phyloP scores from a whole-genome alignment of 768 basidiomycete genomes.

The Lentinus tigrinus region DNA sequence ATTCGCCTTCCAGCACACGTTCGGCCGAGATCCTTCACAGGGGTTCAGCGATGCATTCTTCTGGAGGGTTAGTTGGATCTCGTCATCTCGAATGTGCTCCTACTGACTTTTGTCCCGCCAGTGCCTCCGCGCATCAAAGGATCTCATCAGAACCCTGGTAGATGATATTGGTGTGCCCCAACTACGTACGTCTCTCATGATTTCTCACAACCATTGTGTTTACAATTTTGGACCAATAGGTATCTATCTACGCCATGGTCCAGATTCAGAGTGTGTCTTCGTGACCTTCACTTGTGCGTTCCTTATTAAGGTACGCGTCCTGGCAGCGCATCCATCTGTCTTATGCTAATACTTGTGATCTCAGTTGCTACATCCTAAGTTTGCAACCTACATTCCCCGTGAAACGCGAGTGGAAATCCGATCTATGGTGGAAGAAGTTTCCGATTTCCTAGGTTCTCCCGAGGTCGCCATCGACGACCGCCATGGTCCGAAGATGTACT shows the following conservation, averaged over 20 bases:
- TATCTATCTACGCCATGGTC: conserved; percentile 65
- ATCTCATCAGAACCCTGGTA: conserved; percentile 30
- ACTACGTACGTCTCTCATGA: conserved; percentile 12
- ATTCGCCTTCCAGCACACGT: conserved; percentile 42
- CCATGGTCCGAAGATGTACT: conserved; percentile 78
- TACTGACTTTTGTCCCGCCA: conserved; percentile 5
- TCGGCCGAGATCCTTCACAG: conserved; percentile 21
- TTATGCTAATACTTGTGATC: background rate
- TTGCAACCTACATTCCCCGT: conserved; percentile 54
- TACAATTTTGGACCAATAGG: conserved; percentile 32
- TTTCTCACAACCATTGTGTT: background rate
- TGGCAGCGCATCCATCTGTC: background rate
- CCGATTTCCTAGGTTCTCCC: conserved; percentile 64
- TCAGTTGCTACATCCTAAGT: conserved; percentile 78
- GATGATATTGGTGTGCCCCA: conserved; percentile 28
- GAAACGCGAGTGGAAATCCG: conserved; percentile 65
- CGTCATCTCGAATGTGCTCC: background rate
- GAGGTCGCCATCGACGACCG: conserved; percentile 78
- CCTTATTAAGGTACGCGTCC: conserved; percentile 65
- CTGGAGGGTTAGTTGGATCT: conserved; percentile 19
- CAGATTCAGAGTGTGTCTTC: conserved; percentile 79
- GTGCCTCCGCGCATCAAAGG: conserved; percentile 26
- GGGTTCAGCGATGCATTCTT: conserved; percentile 21
- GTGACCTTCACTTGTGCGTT: conserved; percentile 81
- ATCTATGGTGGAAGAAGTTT: conserved; percentile 59